phyloP scores from a whole-genome alignment of 192 early-diverging fungal genomes.

The Coemansia brasiliensis region DNA sequence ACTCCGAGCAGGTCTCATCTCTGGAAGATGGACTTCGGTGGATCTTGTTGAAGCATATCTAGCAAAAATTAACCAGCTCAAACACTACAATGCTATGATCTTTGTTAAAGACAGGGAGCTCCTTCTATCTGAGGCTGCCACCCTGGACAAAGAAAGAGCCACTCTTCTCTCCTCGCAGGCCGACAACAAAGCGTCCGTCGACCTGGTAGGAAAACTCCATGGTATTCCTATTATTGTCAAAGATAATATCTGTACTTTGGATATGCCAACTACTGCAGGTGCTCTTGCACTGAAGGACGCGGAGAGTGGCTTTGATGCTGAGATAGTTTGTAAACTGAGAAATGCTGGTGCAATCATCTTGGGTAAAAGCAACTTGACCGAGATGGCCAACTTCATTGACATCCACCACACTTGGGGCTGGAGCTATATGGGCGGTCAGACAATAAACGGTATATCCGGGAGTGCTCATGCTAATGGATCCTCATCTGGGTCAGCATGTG shows the following conservation, averaged over 20 bases:
- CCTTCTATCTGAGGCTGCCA: conserved; percentile 7
- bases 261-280: conserved; percentile 15
- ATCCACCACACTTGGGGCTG: conserved; percentile 5
- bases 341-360: conserved; percentile 9
- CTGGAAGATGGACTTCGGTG: conserved; percentile 16
- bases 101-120: conserved; percentile 11
- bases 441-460: conserved; percentile 6
- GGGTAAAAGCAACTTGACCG: neutral
- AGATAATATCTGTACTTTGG: conserved; percentile 7
- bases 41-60: conserved; percentile 11
- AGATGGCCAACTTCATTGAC: conserved; percentile 1
- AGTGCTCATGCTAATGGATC: conserved; percentile 7
- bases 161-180: no score
- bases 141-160: conserved; percentile 2
- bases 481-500: conserved; percentile 11
- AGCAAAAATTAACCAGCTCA: conserved; percentile 5
- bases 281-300: conserved; percentile 7
- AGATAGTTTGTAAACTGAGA: conserved; percentile 8
- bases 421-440: conserved; percentile 12
- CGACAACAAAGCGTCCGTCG: neutral
- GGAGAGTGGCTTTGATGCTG: conserved; percentile 12
- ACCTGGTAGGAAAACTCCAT: conserved; percentile 3
- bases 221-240: conserved; percentile 13
- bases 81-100: conserved; percentile 6
- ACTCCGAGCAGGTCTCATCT: conserved; percentile 11